phyloP scores from a whole-genome alignment of 2,329 filamentous ascomycete species.

The Pseudomassariella vexata region DNA sequence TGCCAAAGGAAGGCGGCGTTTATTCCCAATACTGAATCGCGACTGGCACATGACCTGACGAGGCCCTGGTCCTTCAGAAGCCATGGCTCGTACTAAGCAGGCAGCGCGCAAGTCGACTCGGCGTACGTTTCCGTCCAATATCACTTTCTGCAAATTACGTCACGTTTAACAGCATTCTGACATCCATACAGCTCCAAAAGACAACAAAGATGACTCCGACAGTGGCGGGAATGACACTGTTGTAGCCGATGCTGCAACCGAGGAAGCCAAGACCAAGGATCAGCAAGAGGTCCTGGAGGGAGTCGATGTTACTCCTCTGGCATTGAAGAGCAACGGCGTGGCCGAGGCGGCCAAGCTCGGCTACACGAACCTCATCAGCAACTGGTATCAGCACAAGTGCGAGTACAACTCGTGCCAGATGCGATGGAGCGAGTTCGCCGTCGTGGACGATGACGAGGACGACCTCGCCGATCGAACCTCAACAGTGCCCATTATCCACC shows the following conservation, averaged over 20 bases:
- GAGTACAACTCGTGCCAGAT: slow-evolving; percentile 14
- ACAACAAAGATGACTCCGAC: not conserved
- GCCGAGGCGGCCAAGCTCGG: slow-evolving; percentile 7
- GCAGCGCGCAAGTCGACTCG: not conserved
- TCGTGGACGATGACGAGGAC: slow-evolving; percentile 19
- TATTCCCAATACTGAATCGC: no score
- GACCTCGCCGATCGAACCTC: slow-evolving; percentile 16
- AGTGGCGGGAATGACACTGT: not conserved
- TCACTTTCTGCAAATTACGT: not conserved
- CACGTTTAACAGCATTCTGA: no score
- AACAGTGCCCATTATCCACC: slow-evolving; percentile 26
- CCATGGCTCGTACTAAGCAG: slow-evolving; percentile 5
- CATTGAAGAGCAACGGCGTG: slow-evolving; percentile 6
- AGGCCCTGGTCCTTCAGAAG: no score
- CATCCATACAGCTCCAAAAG: no score
- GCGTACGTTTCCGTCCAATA: not conserved
- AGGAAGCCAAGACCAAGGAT: not conserved
- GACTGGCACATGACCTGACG: no score
- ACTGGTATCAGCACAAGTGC: slow-evolving; percentile 14
- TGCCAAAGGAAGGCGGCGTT: no score
- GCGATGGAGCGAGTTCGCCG: slow-evolving; percentile 23
- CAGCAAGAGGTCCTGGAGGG: slow-evolving; percentile 7
- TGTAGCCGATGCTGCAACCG: not conserved
- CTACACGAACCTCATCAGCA: slow-evolving; percentile 13
- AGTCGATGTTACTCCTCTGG: slow-evolving; percentile 6